Evolutionary conservation across 768 basidiomycete genomes (phyloP), one percentile per base, ranked within the genome.

Genomic region (Kwoniella heveanensis): DNA sequence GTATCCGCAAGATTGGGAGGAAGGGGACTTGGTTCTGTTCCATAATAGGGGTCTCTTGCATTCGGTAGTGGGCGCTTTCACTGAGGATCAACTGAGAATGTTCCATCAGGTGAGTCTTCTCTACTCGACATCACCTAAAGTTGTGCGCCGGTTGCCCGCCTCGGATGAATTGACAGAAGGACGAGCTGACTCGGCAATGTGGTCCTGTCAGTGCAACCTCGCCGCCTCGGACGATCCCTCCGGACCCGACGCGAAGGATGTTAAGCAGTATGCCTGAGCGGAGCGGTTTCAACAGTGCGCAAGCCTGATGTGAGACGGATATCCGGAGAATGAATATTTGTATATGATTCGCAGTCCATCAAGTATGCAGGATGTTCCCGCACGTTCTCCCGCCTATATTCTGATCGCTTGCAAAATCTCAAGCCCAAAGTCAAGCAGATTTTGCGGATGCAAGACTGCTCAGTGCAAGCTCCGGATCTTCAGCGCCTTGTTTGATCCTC

Each of bases 1-100:
- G 30, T 95, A 94, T 79, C 88, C 91, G 0, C 91, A 93, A 72
- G 90, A 93, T 72, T 94, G 92, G 91, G 79, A 82, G 36, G 86
- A 86, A 74, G 85, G 86, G 36, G 90, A 92, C 70, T 83, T 93
- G 21, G 86, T 91, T 2, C 77, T 94, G 29, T 92, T 94, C 85
- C 89, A 92, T 77, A 92, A 93, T 80, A 85, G 90, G 8, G 90
- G 90, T 10, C 83, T 90, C 10, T 80, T 91, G 46, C 91, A 92
- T 72, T 84, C 88, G 4, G 90, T 92, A 55, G 87, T 88, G 17
- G 88, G 88, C 25, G 86, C 88, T 17, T 91, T 93, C 79, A 83
- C 78, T 61, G 71, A 74, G 5, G 76, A 81, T 44, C 83, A 89
- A 77, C 85, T 90, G 5, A 83, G 90, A 29, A 86, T 86, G 24